These are phyloP conservation scores for Fraxinus platypoda DNA, from an alignment of 305 asterid genomes.

Conservation along the genomic window DNA sequence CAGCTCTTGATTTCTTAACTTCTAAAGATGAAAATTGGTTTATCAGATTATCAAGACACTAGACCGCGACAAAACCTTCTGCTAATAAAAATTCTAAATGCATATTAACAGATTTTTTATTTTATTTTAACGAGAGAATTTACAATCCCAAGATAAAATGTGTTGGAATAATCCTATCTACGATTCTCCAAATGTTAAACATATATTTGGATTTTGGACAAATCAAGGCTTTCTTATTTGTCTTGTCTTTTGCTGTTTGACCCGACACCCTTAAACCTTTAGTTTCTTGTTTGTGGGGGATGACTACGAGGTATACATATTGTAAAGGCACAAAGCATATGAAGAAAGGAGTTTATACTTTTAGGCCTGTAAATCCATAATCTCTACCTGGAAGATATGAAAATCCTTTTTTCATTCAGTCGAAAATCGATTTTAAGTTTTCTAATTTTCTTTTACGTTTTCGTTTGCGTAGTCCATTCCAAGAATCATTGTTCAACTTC, in stretches of 20 bases:
- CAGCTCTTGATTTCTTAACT: neutral
- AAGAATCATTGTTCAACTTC: constrained; percentile 26
- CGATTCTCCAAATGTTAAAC: too few relatives aligned
- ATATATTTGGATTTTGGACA: constrained; percentile 6
- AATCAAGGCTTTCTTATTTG: neutral
- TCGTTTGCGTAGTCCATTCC: constrained; percentile 13
- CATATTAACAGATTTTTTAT: neutral
- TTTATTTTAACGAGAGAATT: neutral
- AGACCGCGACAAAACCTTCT: neutral
- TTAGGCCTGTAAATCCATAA: neutral
- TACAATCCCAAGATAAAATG: neutral
- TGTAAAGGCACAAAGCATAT: neutral
- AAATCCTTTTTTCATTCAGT: neutral
- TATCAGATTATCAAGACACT: neutral
- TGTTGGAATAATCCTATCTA: too few relatives aligned
- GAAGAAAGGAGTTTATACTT: neutral
- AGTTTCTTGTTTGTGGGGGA: neutral
- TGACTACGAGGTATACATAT: neutral
- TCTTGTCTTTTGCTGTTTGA: neutral
- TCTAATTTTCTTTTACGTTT: constrained; percentile 13
- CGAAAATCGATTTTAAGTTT: neutral
- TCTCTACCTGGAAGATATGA: neutral
- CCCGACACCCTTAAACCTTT: neutral
- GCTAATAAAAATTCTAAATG: neutral
- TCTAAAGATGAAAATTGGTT: neutral